Base-by-base conservation (phyloP, 768 basidiomycete genomes). In the Lactifluus volemus region DNA sequence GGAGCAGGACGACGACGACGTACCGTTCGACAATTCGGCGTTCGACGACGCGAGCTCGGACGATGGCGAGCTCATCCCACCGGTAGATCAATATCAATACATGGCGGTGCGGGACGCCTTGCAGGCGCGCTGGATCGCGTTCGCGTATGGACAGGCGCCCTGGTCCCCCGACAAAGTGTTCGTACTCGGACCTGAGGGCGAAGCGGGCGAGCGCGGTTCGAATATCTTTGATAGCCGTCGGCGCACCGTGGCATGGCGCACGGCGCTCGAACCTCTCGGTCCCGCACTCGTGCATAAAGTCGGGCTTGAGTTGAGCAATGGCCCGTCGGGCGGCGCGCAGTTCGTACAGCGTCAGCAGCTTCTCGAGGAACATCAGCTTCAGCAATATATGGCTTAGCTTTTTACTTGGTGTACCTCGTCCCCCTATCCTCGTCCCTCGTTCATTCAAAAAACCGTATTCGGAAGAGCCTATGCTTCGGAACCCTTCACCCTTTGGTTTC, bases 181-280 rank as follows among this genome's bases (percentile, higher is more conserved):
- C 70, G 87, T 91, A 19, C 89, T 91, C 65, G 89, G 89, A 4
- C 89, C 89, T 0, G 88, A 90, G 69, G 89, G 88, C 55, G 89
- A 91, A 73, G 82, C 81, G 0, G 89, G 89, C 49, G 88, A 89
- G 71, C 81, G 89, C 50, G 82, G 81, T 14, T 74, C 70, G 57
- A 72, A 75, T 30, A 85, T 89, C 14, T 88, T 91, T 57, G 82
- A 83, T 58, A 83, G 84, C 3, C 73, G 89, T 38, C 72, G 89
- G 50, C 75, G 87, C 63, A 78, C 71, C 53, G 73, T 73, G 55
- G 70, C 81, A 57, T 91, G 89, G 89, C 79, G 77, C 63, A 79
- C 83, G 53, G 82, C 82, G 17, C 71, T 91, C 19, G 83, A 83
- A 66, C 86, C 86, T 29, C 76, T 91, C 0, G 88, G 89, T 8